Conservation (phyloP, 345 rosid genomes). For the Eucalyptus cloeziana region DNA sequence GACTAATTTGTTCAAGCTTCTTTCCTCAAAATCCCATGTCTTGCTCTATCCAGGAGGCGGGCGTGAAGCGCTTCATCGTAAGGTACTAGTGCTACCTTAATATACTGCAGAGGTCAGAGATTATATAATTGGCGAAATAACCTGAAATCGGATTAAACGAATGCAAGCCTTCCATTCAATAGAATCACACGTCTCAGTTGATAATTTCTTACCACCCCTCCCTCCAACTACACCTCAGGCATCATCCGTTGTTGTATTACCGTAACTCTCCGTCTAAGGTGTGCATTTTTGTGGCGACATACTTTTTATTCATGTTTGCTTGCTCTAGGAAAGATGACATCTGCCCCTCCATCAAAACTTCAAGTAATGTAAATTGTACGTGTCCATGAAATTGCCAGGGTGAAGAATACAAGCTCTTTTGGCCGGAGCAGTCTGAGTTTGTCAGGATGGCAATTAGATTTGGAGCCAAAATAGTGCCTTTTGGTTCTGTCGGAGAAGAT, state of each 20-base stretch:
- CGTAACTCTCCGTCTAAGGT: neutral
- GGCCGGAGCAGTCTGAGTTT: slow-evolving; percentile 78
- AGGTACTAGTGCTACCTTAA: slow-evolving; percentile 19
- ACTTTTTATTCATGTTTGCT: neutral
- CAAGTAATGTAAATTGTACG: neutral
- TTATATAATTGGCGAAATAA: neutral
- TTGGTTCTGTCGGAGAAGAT: slow-evolving; percentile 76
- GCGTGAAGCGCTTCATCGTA: slow-evolving; percentile 77
- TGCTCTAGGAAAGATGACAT: neutral
- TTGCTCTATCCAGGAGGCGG: slow-evolving; percentile 77
- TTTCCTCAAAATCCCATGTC: slow-evolving; percentile 51
- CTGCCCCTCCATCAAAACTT: neutral
- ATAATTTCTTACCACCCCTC: neutral
- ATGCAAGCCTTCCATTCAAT: neutral
- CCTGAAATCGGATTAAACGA: neutral
- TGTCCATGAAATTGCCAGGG: slow-evolving; percentile 28
- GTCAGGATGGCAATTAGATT: slow-evolving; percentile 78
- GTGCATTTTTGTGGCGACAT: neutral
- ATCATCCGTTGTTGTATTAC: neutral
- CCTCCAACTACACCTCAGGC: neutral
- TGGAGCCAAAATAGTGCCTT: slow-evolving; percentile 79
- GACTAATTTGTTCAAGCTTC: slow-evolving; percentile 38
- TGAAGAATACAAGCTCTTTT: slow-evolving; percentile 62
- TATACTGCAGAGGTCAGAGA: neutral
- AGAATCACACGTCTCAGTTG: neutral